Evolutionary conservation across 495 filamentous ascomycete species (phyloP), one percentile per base, ranked within the genome.

Genomic region (Geopyxis carbonaria): DNA sequence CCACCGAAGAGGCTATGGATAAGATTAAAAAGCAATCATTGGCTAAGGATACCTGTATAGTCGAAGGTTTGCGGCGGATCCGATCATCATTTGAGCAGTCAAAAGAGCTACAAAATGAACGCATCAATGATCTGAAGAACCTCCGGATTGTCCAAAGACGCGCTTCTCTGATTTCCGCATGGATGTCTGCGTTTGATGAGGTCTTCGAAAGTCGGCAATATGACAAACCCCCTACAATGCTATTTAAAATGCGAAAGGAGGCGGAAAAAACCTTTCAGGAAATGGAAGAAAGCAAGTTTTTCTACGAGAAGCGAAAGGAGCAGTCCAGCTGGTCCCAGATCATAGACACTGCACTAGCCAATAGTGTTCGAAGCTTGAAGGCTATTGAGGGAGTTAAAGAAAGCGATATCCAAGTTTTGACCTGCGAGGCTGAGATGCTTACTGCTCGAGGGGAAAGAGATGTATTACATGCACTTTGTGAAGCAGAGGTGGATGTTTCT

Each of bases 181-280:
- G 89, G 89, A 77, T 93, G 50, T 80, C 78, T 7, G 85, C 82
- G 16, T 95, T 99, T 50, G 91, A 95, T 42, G 63, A 67, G 14
- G 76, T 87, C 4, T 84, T 76, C 49, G 83, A 78, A 14, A 64
- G 61, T 8, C 67, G 73, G 9, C 82, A 80, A 33, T 76, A 80
- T 34, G 68, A 75, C 10, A 61, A 70, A 1, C 75, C 86, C 56
- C 66, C 68, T 5, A 57, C 62, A 2, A 76, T 70, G 33, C 59
- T 95, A 20, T 55, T 66, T 14, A 73, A 78, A 4, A 84, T 94
- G 65, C 74, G 86, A 24, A 86, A 82, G 53, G 80, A 80, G 4
- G 87, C 89, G 5, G 72, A 80, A 40, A 91, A 86, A 2, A 81
- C 93, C 20, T 65, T 91, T 20, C 60, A 80, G 8, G 89, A 99